Conservation (phyloP, 257 asterid genomes). For the Solanum neorickii region DNA sequence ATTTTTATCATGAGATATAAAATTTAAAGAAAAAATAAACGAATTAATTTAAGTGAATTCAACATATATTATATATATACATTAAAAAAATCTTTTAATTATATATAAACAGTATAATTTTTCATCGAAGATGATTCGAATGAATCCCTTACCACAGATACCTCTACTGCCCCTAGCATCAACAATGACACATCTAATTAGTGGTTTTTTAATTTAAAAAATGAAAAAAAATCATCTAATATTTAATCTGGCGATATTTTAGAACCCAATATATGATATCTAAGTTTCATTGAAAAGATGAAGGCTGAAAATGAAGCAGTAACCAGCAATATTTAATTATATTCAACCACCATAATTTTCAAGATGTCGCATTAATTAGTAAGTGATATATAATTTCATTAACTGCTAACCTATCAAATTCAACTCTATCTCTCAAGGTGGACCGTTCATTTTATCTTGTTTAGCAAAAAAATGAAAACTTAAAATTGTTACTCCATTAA, state of each 20-base stretch:
- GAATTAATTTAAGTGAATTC: too few relatives aligned
- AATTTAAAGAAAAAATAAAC: too few relatives aligned
- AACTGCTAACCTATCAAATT: not conserved
- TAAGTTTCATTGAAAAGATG: not conserved
- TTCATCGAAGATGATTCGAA: fast-evolving
- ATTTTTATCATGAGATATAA: too few relatives aligned
- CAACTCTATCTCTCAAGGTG: not conserved
- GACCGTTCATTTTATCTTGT: not conserved
- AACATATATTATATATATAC: too few relatives aligned
- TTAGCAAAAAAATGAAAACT: not conserved
- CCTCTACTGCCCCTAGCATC: too few relatives aligned
- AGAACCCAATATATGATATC: not conserved
- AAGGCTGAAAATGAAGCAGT: not conserved
- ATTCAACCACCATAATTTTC: not conserved
- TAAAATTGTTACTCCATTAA: not conserved
- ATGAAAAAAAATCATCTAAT: not conserved
- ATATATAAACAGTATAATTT: too few relatives aligned
- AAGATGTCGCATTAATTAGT: not conserved
- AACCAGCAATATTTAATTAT: not conserved
- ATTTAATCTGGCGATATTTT: too few relatives aligned
- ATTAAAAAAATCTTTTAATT: too few relatives aligned
- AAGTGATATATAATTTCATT: not conserved
- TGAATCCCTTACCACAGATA: too few relatives aligned
- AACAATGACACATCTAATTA: not conserved
- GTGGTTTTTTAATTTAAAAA: not conserved